A percentile compares a stretch with the other conserved stretches of the same genome.
These are phyloP conservation scores for Bretschneidera sinensis DNA, from an alignment of 345 rosid species.

Conservation along the genomic window DNA sequence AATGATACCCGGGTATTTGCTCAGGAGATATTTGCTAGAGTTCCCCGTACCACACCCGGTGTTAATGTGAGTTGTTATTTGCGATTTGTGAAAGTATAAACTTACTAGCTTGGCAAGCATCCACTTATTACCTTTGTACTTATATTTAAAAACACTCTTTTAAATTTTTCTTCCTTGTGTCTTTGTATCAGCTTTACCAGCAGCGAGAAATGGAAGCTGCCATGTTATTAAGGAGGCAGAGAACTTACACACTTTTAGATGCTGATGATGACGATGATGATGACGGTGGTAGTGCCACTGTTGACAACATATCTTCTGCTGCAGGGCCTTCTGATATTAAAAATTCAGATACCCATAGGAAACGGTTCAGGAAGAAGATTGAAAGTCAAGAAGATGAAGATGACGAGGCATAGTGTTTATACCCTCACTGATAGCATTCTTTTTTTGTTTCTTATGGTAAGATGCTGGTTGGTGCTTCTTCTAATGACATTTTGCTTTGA, in stretches of 20 bases:
- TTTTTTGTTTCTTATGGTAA: slow-evolving; percentile 18
- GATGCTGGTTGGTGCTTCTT: slow-evolving; percentile 15
- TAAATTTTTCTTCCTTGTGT: not conserved
- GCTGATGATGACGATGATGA: slow-evolving; percentile 61
- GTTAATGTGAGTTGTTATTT: slow-evolving; percentile 49
- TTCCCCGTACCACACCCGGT: slow-evolving; percentile 44
- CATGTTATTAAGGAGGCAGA: slow-evolving; percentile 67
- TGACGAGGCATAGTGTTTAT: slow-evolving; percentile 52
- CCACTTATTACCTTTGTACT: not conserved
- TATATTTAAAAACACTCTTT: not conserved
- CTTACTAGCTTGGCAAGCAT: not conserved
- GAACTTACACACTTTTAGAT: slow-evolving; percentile 61
- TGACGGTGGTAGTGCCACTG: slow-evolving; percentile 18
- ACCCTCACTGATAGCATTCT: slow-evolving; percentile 17
- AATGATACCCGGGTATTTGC: slow-evolving; percentile 48
- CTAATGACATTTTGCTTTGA: slow-evolving; percentile 9
- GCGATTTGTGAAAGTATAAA: not conserved
- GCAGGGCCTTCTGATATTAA: slow-evolving; percentile 30
- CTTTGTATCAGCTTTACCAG: slow-evolving; percentile 52
- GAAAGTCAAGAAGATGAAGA: slow-evolving; percentile 67
- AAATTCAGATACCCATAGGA: slow-evolving; percentile 44
- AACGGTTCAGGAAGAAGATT: slow-evolving; percentile 81
- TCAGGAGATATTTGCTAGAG: slow-evolving; percentile 48
- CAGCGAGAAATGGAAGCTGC: slow-evolving; percentile 88
- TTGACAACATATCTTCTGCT: slow-evolving; percentile 26